A percentile compares a stretch with the other conserved stretches of the same genome.
phyloP scores from a whole-genome alignment of 2,329 filamentous ascomycete genomes.

The Ophiostoma pallidulum region DNA sequence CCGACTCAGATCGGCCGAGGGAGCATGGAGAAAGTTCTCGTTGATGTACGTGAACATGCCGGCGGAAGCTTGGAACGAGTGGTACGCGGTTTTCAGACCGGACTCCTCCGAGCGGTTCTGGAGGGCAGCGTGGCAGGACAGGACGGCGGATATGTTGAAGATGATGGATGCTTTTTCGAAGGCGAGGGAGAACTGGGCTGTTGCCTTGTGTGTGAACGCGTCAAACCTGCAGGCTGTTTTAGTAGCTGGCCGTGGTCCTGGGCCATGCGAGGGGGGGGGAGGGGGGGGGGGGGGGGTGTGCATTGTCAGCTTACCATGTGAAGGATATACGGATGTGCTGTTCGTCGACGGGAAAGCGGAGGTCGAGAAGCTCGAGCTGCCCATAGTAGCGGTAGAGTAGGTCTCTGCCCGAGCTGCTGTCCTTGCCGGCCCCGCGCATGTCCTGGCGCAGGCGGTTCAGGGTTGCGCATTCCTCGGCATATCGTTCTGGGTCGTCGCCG shows the following conservation, averaged over 20 bases:
- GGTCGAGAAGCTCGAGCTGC: conserved; percentile 85
- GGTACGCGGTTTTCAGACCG: conserved; percentile 91
- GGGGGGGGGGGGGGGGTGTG: too few species aligned
- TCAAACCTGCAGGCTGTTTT: conserved; percentile 87
- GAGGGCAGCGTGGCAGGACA: conserved; percentile 89
- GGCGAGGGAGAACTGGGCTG: conserved; percentile 88
- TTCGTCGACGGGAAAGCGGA: conserved; percentile 94
- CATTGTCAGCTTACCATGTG: conserved; percentile 58
- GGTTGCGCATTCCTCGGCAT: conserved; percentile 88
- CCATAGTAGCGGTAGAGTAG: conserved; percentile 96
- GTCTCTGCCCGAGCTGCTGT: conserved; percentile 88
- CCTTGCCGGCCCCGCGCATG: conserved; percentile 94
- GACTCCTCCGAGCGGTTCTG: conserved; percentile 89
- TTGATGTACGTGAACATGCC: conserved; percentile 99
- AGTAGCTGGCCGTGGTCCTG: too few species aligned
- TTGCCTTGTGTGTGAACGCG: conserved; percentile 98
- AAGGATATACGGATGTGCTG: conserved; percentile 99
- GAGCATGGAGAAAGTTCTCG: conserved; percentile 96
- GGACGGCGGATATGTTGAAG: conserved; percentile 96
- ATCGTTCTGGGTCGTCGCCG: conserved; percentile 92
- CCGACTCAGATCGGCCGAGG: conserved; percentile 87
- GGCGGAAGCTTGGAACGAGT: conserved; percentile 94
- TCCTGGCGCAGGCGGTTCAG: conserved; percentile 94
- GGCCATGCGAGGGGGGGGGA: too few species aligned
- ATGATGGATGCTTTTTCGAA: conserved; percentile 99